Base-by-base conservation (phyloP, 495 filamentous ascomycete species). In the Lophiostoma macrostomum region DNA sequence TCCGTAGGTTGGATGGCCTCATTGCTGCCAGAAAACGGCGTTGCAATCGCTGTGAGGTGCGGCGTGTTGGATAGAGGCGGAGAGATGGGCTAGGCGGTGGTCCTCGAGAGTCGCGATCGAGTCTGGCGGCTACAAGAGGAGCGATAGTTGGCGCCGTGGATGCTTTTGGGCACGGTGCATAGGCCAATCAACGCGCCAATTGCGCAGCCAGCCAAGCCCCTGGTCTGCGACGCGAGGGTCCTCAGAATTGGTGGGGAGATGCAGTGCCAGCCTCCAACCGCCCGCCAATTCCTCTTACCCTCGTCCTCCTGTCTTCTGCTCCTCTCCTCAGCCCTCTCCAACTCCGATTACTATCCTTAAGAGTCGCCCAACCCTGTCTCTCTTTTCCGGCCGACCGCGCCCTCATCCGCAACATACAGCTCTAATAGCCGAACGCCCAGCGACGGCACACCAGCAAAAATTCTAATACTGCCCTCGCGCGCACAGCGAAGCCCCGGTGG, bases 331-430 rank as follows among this genome's bases (percentile, higher is more conserved):
- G 24, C 48, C 39, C 56, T 8, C 44, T 36, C 50, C 39, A 30
- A 36, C 35, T 60, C 37, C 49, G 32, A 3, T 10, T 49, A 51
- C 60, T 60, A 41, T 56, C 60, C 52, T 59, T 60, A 63, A 64
- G 50, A 46, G 49, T 29, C 43, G 23, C 54, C 16, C 45, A 39
- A 43, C 46, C 28, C 35, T 27, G 52, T 56, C 58, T 32, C 45
- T 56, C 45, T 37, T 52, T 61, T 44, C 23, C 32, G 13, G 20
- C 42, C 25, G 1, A 29, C 19, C 14, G n/a, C 22, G 23, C 35
- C 39, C 2, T 16, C 38, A n/a, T 51, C 27, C 36, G 20, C 16
- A 22, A 32, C 30, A 22, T 25, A 22, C 37, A 22, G 23, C 43
- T 13, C 16, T 20, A 7, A 31, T 14, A 30, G 8, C 19, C 16